Conservation (phyloP, 2,329 filamentous ascomycete genomes). For the Colletotrichum sp. region DNA sequence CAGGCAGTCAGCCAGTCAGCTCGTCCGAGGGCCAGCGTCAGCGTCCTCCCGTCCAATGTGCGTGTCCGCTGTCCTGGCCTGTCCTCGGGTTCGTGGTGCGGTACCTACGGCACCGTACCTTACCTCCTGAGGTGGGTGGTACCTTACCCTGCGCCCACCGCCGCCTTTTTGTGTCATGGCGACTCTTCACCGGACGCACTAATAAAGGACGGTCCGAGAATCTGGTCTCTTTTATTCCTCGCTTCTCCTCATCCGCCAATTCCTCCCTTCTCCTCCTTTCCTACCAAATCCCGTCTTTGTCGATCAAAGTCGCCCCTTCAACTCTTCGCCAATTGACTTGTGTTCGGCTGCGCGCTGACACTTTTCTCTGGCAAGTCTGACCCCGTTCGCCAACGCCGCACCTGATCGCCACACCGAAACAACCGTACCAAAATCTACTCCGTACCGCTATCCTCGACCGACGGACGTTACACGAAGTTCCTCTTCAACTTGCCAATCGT, state of each 20-base stretch:
- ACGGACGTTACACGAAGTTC: background rate
- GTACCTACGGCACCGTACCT: background rate
- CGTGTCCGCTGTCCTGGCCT: background rate
- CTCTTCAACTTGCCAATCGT: background rate
- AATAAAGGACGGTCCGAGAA: conserved; percentile 17
- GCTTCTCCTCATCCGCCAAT: background rate
- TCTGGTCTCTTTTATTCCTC: conserved; percentile 10
- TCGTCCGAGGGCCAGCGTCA: background rate
- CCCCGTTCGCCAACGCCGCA: background rate
- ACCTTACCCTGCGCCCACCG: background rate
- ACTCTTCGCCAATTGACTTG: conserved; percentile 6
- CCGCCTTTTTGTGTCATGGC: conserved; percentile 16
- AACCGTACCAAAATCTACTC: background rate
- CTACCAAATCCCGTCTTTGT: background rate
- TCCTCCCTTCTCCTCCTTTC: background rate
- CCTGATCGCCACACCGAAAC: conserved; percentile 9
- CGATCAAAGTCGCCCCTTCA: background rate
- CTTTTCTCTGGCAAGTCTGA: conserved; percentile 9
- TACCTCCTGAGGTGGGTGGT: background rate
- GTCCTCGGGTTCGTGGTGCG: background rate
- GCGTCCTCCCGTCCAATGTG: background rate
- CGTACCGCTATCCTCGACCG: background rate
- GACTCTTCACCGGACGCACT: conserved; percentile 21
- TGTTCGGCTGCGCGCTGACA: conserved; percentile 11
- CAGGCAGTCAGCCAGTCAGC: background rate